Base-by-base conservation (phyloP, 2,329 filamentous ascomycete genomes). In the Colletotrichum horii region DNA sequence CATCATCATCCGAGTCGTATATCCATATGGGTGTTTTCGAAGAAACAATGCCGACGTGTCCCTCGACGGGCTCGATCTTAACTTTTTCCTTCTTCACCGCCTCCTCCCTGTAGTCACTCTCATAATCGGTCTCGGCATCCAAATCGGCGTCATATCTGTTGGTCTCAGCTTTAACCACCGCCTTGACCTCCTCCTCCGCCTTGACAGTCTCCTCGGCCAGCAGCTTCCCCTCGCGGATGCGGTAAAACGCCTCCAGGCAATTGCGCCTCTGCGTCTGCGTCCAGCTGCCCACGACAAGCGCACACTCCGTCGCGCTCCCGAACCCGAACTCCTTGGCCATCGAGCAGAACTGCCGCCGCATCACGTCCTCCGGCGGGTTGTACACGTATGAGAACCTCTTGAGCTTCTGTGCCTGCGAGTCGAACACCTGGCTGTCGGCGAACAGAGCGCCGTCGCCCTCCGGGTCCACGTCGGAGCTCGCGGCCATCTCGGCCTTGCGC, bases 241-340 rank as follows among this genome's bases (percentile, higher is more conserved):
- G 86, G 87, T 98, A 98, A 84, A 98, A 98, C 4, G 87, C 87
- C 72, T 97, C 94, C 30, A 98, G 86, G 83, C 92, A 96, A 78
- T 93, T 92, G 76, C 94, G 90, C 80, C 96, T 87, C 85, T 97
- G 90, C 80, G 94, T 94, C 83, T 96, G 94, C 61, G 94, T 97
- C 95, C 96, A 97, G 16, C 93, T 91, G 84, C 98, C 97, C 4
- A 98, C 96, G 16, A 96, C 92, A 48, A 98, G 87, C 5, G 96
- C 97, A 88, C 98, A 98, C 76, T 97, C 94, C 0, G 92, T 94
- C 2, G 93, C 93, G 81, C 91, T 93, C 2, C 89, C 87, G 81
- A 95, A 98, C 1, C 95, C 95, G 83, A 95, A 94, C 70, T 91
- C 91, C 80, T 89, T 90, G 2, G 96, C 95, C 95, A 98, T 98